Percentiles rank a stretch among this genome's conserved stretches.
These are phyloP conservation scores for Smittium culicis DNA, from an alignment of 371 early-diverging fungal genomes.

Conservation along the genomic window DNA sequence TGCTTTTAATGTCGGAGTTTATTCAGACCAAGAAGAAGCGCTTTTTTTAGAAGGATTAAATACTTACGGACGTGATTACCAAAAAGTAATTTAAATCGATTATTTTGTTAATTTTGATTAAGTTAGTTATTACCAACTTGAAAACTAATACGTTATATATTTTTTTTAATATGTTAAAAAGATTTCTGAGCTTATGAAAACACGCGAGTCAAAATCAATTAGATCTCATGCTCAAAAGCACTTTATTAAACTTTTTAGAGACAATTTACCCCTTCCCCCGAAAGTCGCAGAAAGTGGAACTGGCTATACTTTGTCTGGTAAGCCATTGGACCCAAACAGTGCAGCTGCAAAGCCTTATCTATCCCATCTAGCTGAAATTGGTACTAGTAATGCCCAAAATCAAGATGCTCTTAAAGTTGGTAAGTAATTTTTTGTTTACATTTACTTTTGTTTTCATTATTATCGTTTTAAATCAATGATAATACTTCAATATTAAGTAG, in stretches of 20 bases:
- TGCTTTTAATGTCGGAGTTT: constrained; percentile 44
- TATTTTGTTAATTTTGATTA: neutral
- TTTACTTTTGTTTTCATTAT: too few species aligned
- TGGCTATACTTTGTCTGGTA: constrained; percentile 79
- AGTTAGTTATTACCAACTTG: neutral
- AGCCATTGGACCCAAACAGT: constrained; percentile 70
- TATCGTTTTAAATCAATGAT: too few species aligned
- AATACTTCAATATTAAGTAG: too few species aligned
- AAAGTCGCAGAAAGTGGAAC: constrained; percentile 64
- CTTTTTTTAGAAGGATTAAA: constrained; percentile 61
- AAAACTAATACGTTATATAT: too few species aligned
- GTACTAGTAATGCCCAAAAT: too few species aligned
- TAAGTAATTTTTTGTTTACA: too few species aligned
- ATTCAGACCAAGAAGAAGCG: constrained; percentile 61
- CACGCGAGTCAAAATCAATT: constrained; percentile 67
- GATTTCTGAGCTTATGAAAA: constrained; percentile 55
- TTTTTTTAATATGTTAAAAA: constrained; percentile 20
- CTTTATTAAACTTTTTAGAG: constrained; percentile 74
- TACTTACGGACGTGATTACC: constrained; percentile 67
- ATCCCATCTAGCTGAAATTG: neutral
- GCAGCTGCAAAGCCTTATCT: constrained; percentile 73
- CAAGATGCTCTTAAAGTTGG: too few species aligned
- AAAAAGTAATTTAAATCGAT: constrained; percentile 6
- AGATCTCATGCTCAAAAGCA: constrained; percentile 83
- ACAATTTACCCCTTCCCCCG: constrained; percentile 56